These are phyloP conservation scores for carrot (Daucus carota) DNA, from an alignment of 129 eudicot species.

Conservation along the genomic window DH1_v3.0 NC_030386.2:33792001-33792500, in stretches of 20 bases:
- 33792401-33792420: too few species aligned
- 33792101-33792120: neutral
- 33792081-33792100: neutral
- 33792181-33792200: neutral
- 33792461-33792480: too few species aligned
- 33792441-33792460: too few species aligned
- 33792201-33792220: neutral
- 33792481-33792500: too few species aligned
- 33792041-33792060: neutral
- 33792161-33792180: conserved; percentile 1
- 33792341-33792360: too few species aligned
- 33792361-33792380: too few species aligned
- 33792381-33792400: too few species aligned
- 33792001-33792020: neutral
- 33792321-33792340: too few species aligned
- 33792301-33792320: too few species aligned
- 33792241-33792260: neutral
- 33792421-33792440: too few species aligned
- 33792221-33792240: neutral
- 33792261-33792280: too few species aligned
- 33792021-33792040: neutral
- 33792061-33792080: neutral
- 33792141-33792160: neutral
- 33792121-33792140: neutral
- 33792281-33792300: too few species aligned